Conservation (phyloP, 352 stramenopile genomes). For the Pythium angustatum region DNA sequence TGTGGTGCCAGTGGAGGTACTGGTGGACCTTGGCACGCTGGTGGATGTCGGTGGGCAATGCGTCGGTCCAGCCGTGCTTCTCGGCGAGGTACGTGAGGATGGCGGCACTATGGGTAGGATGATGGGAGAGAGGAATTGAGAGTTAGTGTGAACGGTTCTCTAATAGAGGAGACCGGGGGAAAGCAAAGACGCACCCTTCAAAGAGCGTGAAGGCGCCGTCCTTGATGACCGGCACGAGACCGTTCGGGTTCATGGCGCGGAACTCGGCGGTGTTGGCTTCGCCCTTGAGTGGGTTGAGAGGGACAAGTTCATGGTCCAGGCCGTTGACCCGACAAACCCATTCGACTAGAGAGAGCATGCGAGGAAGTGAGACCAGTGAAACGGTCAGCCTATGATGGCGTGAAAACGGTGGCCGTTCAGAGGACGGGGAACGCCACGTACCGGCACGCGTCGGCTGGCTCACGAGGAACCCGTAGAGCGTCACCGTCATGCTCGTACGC, state of each 20-base stretch:
- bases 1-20: constrained; percentile 79
- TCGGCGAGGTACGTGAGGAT: constrained; percentile 56
- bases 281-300: constrained; percentile 11
- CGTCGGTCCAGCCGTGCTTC: constrained; percentile 47
- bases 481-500: constrained; percentile 10
- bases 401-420: too few relatives aligned
- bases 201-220: constrained; percentile 56
- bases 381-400: too few relatives aligned
- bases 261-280: constrained; percentile 35
- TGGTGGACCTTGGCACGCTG: constrained; percentile 59
- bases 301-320: constrained; percentile 43
- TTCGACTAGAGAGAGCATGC: constrained; percentile 15
- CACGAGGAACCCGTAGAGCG: constrained; percentile 13
- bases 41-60: constrained; percentile 39
- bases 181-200: constrained; percentile 31
- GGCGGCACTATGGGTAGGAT: constrained; percentile 21
- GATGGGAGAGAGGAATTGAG: not conserved
- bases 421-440: constrained; percentile 2
- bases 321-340: constrained; percentile 47
- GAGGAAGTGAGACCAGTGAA: too few relatives aligned
- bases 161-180: not conserved
- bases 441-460: constrained; percentile 16
- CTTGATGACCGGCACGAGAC: constrained; percentile 48
- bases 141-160: too few relatives aligned
- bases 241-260: constrained; percentile 50